Evolutionary conservation across 805 yeast genomes (phyloP).

Genomic region (Teunomyces stri): DNA sequence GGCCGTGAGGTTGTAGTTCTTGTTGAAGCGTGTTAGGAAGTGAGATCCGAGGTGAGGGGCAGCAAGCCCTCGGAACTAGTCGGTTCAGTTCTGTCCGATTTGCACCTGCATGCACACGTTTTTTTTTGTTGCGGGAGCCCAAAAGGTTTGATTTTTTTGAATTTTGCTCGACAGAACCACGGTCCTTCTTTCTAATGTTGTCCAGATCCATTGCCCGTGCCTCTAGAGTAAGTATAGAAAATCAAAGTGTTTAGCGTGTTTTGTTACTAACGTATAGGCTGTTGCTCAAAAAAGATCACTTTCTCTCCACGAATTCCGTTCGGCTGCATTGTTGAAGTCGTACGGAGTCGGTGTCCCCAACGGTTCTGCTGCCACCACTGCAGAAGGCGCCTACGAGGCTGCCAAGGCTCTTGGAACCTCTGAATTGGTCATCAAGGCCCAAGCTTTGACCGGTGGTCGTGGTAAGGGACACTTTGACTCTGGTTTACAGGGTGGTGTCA

Average conservation of each 20-base stretch:
- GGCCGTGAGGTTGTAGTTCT: not conserved
- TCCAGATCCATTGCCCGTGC: constrained; percentile 43
- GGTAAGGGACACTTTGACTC: constrained; percentile 98
- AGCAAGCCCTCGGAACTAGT: constrained; percentile 3
- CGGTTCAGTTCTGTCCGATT: constrained; percentile 4
- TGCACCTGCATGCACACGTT: not conserved
- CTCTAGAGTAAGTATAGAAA: constrained; percentile 36
- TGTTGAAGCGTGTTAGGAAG: not conserved
- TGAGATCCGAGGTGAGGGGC: constrained; percentile 3
- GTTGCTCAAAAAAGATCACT: constrained; percentile 57
- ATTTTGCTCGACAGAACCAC: not conserved
- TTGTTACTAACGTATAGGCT: constrained; percentile 24
- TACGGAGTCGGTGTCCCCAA: constrained; percentile 90
- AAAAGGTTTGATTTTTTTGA: not conserved
- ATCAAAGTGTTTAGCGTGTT: not conserved
- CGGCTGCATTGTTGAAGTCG: constrained; percentile 77
- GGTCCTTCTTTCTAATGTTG: constrained; percentile 27
- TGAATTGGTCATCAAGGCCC: constrained; percentile 95
- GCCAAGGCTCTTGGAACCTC: constrained; percentile 75
- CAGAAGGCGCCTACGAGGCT: constrained; percentile 80
- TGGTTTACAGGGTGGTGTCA: constrained; percentile 96
- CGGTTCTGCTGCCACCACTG: constrained; percentile 88
- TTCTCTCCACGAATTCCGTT: constrained; percentile 93
- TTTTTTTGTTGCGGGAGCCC: not conserved
- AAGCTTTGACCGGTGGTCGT: constrained; percentile 98